Conservation (phyloP, 306 rosid species). For the Adenanthera pavonina region DNA sequence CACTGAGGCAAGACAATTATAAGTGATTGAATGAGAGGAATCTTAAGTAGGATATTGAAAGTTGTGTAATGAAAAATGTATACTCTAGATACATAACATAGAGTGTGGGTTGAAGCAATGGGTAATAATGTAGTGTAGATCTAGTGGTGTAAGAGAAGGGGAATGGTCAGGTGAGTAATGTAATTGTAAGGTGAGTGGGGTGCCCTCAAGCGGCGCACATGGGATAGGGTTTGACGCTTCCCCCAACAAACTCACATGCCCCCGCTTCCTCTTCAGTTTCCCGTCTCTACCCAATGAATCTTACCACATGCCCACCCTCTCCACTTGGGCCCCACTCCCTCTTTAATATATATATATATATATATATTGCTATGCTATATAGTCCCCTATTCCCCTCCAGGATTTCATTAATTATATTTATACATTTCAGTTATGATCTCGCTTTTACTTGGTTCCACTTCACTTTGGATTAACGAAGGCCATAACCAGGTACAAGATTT, state of each 20-base stretch:
- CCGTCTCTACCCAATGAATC: slow-evolving; percentile 54
- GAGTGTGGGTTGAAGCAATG: too few relatives aligned
- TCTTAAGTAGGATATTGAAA: neutral
- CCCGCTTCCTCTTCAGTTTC: slow-evolving; percentile 33
- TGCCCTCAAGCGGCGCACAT: slow-evolving; percentile 90
- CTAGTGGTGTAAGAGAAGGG: neutral
- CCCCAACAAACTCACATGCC: slow-evolving; percentile 81
- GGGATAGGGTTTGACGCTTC: slow-evolving; percentile 76
- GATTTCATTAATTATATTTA: too few relatives aligned
- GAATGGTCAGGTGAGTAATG: too few relatives aligned
- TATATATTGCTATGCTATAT: too few relatives aligned
- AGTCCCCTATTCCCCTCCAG: too few relatives aligned
- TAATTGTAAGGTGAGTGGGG: slow-evolving; percentile 53
- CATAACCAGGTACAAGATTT: slow-evolving; percentile 26
- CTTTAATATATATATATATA: neutral
- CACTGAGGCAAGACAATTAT: neutral
- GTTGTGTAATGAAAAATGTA: neutral
- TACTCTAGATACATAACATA: too few relatives aligned
- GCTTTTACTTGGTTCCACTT: too few relatives aligned
- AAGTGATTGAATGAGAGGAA: neutral
- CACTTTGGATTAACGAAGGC: neutral
- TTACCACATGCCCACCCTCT: slow-evolving; percentile 57
- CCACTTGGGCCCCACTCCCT: slow-evolving; percentile 57
- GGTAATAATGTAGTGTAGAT: too few relatives aligned
- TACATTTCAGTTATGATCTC: too few relatives aligned